phyloP scores from a whole-genome alignment of 306 rosid species.

The Pterocarpus santalinus region DNA sequence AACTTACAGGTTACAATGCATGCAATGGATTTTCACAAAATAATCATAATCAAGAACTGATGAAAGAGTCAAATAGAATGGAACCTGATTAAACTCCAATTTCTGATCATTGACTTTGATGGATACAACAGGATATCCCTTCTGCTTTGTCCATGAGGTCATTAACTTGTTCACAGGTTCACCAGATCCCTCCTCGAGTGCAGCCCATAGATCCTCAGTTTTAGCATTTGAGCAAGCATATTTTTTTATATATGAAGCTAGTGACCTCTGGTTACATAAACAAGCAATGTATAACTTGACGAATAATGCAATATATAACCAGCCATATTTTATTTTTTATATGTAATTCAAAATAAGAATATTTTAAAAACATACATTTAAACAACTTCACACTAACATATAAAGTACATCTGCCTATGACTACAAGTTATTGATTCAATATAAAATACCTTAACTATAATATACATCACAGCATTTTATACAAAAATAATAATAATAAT shows the following conservation, averaged over 20 bases:
- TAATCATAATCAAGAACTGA: constrained; percentile 32
- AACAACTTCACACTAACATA: constrained; percentile 2
- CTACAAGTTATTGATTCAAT: background rate
- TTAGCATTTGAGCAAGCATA: constrained; percentile 83
- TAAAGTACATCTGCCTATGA: background rate
- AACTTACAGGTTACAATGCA: constrained; percentile 36
- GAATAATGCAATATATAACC: constrained; percentile 20
- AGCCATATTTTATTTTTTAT: constrained; percentile 18
- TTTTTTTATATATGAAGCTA: constrained; percentile 85
- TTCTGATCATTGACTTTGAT: constrained; percentile 67
- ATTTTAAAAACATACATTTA: background rate
- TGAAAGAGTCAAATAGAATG: constrained; percentile 38
- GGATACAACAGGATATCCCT: constrained; percentile 89
- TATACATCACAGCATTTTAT: background rate
- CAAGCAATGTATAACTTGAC: constrained; percentile 38
- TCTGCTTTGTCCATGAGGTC: constrained; percentile 96
- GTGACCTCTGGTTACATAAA: constrained; percentile 74
- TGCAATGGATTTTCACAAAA: constrained; percentile 31
- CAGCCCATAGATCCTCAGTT: constrained; percentile 96
- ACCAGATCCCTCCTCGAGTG: constrained; percentile 95
- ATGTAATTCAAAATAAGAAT: constrained; percentile 19
- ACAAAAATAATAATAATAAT: no score
- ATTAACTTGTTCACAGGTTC: constrained; percentile 88
- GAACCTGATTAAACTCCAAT: constrained; percentile 90
- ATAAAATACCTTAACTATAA: background rate